Evolutionary conservation across 805 yeast species (phyloP), one percentile per base, ranked within the genome.

Genomic region (Spathaspora gorwiae): DNA sequence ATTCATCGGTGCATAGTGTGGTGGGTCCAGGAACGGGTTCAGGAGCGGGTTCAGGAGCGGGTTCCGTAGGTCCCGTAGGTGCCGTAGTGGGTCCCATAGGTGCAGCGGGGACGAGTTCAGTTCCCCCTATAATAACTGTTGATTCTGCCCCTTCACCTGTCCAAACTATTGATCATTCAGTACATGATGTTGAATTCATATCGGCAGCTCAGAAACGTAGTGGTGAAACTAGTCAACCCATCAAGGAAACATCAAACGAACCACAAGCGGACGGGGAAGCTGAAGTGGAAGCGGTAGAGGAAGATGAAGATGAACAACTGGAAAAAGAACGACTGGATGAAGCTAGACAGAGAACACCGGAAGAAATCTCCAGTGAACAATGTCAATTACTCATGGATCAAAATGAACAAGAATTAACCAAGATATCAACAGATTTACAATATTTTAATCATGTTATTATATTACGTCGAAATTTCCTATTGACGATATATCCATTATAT

Each of bases 401-500:
- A 14, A 31, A 44, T n/a, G 51, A 51, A 19, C n/a, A 44, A 26
- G 50, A 42, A 33, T 48, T 47, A 19, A 30, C 29, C n/a, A 32
- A 40, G 34, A 48, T 50, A 15, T 30, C 35, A 6, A 38, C 33
- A 1, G 43, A 50, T 26, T 51, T 54, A 12, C 36, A 43, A 11
- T 55, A 54, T 46, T 51, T 62, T 29, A 51, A 56, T 19, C 51
- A 44, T 9, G 30, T 47, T 13, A 44, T 56, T 32, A 42, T 44
- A 2, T 33, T 54, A 31, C 53, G 49, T 39, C 39, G 48, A 30
- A 54, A 55, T 37, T 60, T 55, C 42, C 47, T 60, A 33, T 35
- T 54, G 3, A 49, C 48, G 26, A 45, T 60, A 7, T 57, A 60
- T 33, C 67, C 67, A 3, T 50, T 42, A 11, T 42, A 60, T 24